Evolutionary conservation across 495 filamentous ascomycete species (phyloP).

Genomic region (Aspergillus steynii): DNA sequence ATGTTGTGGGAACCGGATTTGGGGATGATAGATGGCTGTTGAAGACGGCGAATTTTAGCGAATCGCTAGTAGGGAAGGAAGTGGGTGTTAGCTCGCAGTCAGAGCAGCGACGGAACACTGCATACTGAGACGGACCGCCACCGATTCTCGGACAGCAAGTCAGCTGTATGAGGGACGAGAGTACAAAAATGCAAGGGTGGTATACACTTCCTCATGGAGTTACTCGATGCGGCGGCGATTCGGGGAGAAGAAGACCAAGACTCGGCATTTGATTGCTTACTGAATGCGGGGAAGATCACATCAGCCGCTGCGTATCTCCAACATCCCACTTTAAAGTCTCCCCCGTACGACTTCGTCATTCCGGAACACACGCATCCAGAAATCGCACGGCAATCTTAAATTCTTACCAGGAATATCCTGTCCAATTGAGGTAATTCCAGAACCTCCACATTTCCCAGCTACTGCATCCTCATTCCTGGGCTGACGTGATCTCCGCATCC

Average conservation of each 20-base stretch:
- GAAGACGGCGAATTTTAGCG: background rate
- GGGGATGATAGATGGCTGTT: conserved; percentile 3
- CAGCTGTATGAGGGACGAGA: background rate
- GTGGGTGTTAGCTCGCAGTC: conserved; percentile 8
- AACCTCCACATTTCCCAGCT: background rate
- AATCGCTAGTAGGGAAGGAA: background rate
- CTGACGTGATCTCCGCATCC: background rate
- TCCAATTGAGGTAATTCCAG: background rate
- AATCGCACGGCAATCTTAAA: background rate
- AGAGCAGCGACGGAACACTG: background rate
- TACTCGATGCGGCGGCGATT: background rate
- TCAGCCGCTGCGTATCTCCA: background rate
- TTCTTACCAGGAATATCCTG: background rate
- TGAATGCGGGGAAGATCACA: background rate
- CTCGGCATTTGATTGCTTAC: too few species aligned
- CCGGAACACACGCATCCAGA: background rate
- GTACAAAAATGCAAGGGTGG: background rate
- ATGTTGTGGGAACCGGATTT: background rate
- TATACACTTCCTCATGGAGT: background rate
- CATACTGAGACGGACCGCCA: background rate
- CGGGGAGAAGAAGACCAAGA: background rate
- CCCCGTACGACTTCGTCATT: background rate
- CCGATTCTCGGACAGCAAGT: background rate
- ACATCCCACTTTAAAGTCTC: background rate
- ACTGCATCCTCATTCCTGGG: background rate